Conservation (phyloP, 768 basidiomycete species). For the Boletus coccyginus region DNA sequence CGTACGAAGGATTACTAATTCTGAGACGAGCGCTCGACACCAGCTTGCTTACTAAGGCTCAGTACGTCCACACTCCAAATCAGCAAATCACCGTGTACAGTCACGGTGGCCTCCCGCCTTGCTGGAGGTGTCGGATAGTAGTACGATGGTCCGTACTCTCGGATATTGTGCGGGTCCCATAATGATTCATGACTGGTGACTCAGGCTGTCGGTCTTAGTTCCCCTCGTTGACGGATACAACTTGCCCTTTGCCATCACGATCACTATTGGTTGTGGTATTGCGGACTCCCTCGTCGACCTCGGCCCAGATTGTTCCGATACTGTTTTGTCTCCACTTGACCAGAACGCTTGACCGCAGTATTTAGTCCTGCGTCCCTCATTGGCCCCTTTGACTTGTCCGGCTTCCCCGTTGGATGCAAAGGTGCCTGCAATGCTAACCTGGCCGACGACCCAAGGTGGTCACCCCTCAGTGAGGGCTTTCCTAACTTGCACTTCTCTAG, state of each 20-base stretch:
- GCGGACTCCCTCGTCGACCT: slow-evolving; percentile 64
- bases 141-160: slow-evolving; percentile 51
- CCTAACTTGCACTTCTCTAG: slow-evolving; percentile 25
- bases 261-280: slow-evolving; percentile 51
- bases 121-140: slow-evolving; percentile 46
- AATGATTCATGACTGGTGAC: too few species aligned
- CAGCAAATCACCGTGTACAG: too few species aligned
- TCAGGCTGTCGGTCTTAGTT: slow-evolving; percentile 37
- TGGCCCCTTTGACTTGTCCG: slow-evolving; percentile 52
- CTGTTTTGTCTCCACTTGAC: not conserved
- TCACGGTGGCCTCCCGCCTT: slow-evolving; percentile 71
- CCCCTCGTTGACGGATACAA: slow-evolving; percentile 68
- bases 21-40: too few species aligned
- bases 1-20: too few species aligned
- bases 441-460: slow-evolving; percentile 27
- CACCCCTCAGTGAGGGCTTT: not conserved
- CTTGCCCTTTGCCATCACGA: slow-evolving; percentile 56
- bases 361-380: slow-evolving; percentile 47
- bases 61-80: too few species aligned
- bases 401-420: slow-evolving; percentile 58
- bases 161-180: not conserved
- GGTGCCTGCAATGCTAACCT: slow-evolving; percentile 50
- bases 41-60: too few species aligned
- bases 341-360: not conserved
- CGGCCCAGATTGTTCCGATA: slow-evolving; percentile 50